phyloP scores from a whole-genome alignment of 805 yeast species.

The Saccharomycopsis microspora region DNA sequence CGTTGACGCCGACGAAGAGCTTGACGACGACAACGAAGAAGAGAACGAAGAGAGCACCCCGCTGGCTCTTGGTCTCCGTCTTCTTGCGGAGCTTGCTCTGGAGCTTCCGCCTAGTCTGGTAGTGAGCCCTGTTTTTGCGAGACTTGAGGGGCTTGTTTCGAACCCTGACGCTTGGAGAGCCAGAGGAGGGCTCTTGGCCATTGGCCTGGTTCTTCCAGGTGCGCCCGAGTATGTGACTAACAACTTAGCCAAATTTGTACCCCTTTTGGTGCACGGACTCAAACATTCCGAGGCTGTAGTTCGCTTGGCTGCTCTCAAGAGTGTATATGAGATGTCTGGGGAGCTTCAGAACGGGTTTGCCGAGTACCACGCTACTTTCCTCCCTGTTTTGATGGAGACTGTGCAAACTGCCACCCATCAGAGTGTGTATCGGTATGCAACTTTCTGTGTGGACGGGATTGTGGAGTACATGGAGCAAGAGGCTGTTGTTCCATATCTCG shows the following conservation, averaged over 20 bases:
- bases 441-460: conserved; percentile 82
- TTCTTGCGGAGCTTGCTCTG: conserved; percentile 65
- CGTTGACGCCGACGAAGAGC: conserved; percentile 63
- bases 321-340: conserved; percentile 65
- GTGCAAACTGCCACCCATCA: conserved; percentile 79
- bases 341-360: conserved; percentile 83
- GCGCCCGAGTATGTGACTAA: conserved; percentile 86
- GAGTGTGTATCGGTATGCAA: conserved; percentile 81
- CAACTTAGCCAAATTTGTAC: conserved; percentile 63
- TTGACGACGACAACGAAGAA: conserved; percentile 74
- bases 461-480: conserved; percentile 87
- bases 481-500: conserved; percentile 70
- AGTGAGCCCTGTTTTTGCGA: conserved; percentile 64
- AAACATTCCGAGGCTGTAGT: conserved; percentile 67
- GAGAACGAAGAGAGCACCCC: conserved; percentile 90
- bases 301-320: conserved; percentile 74
- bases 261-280: conserved; percentile 64
- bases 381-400: conserved; percentile 78
- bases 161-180: conserved; percentile 66
- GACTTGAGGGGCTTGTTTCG: conserved; percentile 42
- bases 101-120: conserved; percentile 92
- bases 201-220: conserved; percentile 80
- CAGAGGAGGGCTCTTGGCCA: conserved; percentile 75
- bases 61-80: conserved; percentile 62
- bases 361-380: conserved; percentile 66